A percentile compares a stretch with the other conserved stretches of the same genome.
Evolutionary conservation across 768 basidiomycete species (phyloP).

Genomic region (Phallus indusiatus): DNA sequence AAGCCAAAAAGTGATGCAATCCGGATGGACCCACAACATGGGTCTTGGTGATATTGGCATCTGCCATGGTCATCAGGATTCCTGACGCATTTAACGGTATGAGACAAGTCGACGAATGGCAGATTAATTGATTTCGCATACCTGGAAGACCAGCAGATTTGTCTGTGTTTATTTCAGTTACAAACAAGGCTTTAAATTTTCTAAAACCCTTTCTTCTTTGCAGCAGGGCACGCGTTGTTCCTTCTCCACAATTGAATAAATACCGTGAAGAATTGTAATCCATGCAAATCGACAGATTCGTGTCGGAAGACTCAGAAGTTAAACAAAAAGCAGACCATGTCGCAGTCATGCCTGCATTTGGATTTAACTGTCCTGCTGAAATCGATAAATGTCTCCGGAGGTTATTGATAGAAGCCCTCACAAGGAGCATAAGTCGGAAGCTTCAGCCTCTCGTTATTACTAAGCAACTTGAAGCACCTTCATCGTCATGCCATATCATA

Average conservation of each 20-base stretch:
- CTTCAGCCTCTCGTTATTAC: not conserved
- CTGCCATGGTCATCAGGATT: constrained; percentile 71
- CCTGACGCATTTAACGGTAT: constrained; percentile 34
- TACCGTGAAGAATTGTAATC: constrained; percentile 75
- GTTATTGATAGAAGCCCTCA: not conserved
- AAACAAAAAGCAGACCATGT: constrained; percentile 15
- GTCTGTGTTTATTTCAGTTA: constrained; percentile 55
- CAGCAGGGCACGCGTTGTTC: constrained; percentile 61
- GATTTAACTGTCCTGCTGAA: not conserved
- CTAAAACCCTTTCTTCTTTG: constrained; percentile 60
- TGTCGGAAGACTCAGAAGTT: constrained; percentile 39
- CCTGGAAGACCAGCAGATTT: constrained; percentile 68
- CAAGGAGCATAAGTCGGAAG: not conserved
- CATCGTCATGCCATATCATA: constrained; percentile 16
- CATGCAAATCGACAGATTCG: constrained; percentile 68
- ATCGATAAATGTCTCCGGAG: not conserved
- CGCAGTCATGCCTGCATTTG: not conserved
- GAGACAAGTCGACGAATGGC: constrained; percentile 22
- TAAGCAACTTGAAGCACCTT: not conserved
- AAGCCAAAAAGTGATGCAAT: constrained; percentile 57
- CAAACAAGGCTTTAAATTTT: constrained; percentile 61
- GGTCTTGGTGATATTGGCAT: constrained; percentile 49
- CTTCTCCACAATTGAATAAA: constrained; percentile 83
- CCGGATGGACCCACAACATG: constrained; percentile 67
- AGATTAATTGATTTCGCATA: constrained; percentile 29